Evolutionary conservation across 148 eudicot species (phyloP).

Genomic region (Vaccinium darrowii): DNA sequence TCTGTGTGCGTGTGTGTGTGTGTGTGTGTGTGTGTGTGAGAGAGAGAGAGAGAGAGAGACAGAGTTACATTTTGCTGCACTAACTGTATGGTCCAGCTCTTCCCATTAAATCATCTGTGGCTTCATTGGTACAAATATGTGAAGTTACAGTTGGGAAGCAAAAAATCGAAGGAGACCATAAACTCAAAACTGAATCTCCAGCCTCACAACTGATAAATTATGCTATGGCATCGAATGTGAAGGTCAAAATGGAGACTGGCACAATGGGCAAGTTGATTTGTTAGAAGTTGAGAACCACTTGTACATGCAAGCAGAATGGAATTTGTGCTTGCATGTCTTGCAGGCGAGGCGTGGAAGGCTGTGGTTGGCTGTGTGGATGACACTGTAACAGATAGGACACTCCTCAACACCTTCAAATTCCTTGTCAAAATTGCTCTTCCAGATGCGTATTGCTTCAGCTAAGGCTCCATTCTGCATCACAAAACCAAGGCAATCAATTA

Average conservation of each 20-base stretch:
- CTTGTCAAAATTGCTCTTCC: constrained; percentile 96
- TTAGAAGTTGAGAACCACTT: constrained; percentile 98
- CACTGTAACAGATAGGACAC: constrained; percentile 98
- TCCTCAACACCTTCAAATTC: constrained; percentile 98
- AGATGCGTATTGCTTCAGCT: constrained; percentile 90
- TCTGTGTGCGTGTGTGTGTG: neutral
- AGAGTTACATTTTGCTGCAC: neutral
- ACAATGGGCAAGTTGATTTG: constrained; percentile 95
- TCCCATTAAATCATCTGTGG: neutral
- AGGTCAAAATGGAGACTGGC: constrained; percentile 85
- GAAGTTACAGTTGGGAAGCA: neutral
- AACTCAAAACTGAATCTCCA: neutral
- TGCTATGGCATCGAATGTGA: neutral
- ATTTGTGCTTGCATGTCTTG: constrained; percentile 95
- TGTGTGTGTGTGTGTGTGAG: neutral
- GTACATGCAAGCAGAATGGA: constrained; percentile 91
- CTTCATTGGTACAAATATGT: constrained; percentile 3
- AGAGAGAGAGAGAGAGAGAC: neutral
- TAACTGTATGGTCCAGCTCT: constrained; percentile 12
- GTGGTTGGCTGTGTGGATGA: constrained; percentile 81
- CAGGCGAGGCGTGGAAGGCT: constrained; percentile 95
- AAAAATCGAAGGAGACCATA: neutral
- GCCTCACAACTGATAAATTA: neutral
- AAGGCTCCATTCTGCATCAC: constrained; percentile 79
- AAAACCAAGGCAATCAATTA: neutral